These are phyloP conservation scores for Nitzschia sp. DNA, from an alignment of 108 stramenopile species.

Conservation along the genomic window DNA sequence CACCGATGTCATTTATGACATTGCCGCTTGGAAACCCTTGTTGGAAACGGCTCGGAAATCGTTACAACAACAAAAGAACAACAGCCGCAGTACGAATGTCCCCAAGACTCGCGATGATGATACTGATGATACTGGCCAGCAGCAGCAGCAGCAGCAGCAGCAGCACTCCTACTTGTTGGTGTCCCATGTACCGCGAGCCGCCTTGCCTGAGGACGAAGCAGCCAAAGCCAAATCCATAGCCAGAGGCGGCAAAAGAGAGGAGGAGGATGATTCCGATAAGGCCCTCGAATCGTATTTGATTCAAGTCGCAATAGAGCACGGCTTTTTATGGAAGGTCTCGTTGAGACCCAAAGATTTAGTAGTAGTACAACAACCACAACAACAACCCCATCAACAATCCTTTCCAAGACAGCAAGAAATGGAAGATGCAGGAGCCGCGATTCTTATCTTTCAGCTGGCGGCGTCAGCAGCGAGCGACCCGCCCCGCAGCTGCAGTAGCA, in stretches of 20 bases:
- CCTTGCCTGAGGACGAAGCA: not conserved
- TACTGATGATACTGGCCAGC: slow-evolving; percentile 12
- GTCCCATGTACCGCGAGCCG: slow-evolving; percentile 68
- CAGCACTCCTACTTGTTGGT: slow-evolving; percentile 57
- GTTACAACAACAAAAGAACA: not conserved
- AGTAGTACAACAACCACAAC: no score
- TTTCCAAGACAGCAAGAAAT: slow-evolving; percentile 5
- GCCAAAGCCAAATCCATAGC: not conserved
- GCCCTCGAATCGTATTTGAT: slow-evolving; percentile 36
- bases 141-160: no score
- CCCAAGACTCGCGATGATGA: no score
- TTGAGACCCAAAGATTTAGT: slow-evolving; percentile 20
- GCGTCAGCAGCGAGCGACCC: no score
- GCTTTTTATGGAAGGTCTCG: slow-evolving; percentile 3
- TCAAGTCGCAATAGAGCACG: slow-evolving; percentile 2
- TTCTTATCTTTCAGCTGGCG: slow-evolving; percentile 40
- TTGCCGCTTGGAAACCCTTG: slow-evolving; percentile 37
- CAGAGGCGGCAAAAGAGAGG: no score
- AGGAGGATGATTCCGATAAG: not conserved
- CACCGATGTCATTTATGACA: slow-evolving; percentile 74
- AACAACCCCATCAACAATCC: no score
- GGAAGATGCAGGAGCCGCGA: slow-evolving; percentile 31
- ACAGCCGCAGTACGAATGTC: no score
- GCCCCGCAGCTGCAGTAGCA: no score
- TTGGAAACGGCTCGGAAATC: slow-evolving; percentile 35